Conservation (phyloP, 768 basidiomycete species). For the Boletus speciosus region DNA sequence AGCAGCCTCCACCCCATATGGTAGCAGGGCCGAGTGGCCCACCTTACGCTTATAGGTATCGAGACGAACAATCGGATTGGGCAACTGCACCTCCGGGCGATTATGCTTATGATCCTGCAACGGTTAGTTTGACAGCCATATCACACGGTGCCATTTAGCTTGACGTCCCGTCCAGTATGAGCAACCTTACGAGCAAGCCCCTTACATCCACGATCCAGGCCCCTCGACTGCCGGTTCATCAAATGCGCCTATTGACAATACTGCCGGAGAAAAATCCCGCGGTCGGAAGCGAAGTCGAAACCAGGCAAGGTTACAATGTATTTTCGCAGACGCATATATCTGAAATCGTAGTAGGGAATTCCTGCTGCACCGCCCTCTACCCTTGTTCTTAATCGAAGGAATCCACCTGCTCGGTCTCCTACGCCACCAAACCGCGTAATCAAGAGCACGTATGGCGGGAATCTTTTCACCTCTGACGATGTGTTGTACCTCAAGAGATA, state of each 20-base stretch:
- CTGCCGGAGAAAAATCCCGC: slow-evolving; percentile 45
- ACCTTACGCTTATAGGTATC: slow-evolving; percentile 58
- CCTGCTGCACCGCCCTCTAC: slow-evolving; percentile 66
- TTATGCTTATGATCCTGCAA: slow-evolving; percentile 52
- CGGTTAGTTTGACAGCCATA: slow-evolving; percentile 36
- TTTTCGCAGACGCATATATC: background rate
- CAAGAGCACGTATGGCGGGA: slow-evolving; percentile 88
- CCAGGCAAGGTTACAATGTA: slow-evolving; percentile 38
- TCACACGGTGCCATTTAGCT: background rate
- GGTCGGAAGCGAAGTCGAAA: slow-evolving; percentile 69
- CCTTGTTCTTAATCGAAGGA: slow-evolving; percentile 62
- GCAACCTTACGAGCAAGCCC: slow-evolving; percentile 51
- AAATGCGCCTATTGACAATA: slow-evolving; percentile 20
- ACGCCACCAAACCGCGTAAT: slow-evolving; percentile 80
- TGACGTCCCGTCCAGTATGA: slow-evolving; percentile 43
- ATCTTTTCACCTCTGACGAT: slow-evolving; percentile 82
- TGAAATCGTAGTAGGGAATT: slow-evolving; percentile 38
- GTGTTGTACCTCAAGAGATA: slow-evolving; percentile 81
- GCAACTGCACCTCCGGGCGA: slow-evolving; percentile 38
- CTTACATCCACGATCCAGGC: slow-evolving; percentile 54
- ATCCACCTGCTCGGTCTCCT: slow-evolving; percentile 72
- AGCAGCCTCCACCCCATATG: slow-evolving; percentile 46
- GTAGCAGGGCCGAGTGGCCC: slow-evolving; percentile 43
- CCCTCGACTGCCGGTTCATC: slow-evolving; percentile 46
- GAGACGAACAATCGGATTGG: slow-evolving; percentile 56